A percentile compares a stretch with the other conserved stretches of the same genome.
phyloP scores from a whole-genome alignment of 345 rosid species.

The Camelina sativa region DNA sequence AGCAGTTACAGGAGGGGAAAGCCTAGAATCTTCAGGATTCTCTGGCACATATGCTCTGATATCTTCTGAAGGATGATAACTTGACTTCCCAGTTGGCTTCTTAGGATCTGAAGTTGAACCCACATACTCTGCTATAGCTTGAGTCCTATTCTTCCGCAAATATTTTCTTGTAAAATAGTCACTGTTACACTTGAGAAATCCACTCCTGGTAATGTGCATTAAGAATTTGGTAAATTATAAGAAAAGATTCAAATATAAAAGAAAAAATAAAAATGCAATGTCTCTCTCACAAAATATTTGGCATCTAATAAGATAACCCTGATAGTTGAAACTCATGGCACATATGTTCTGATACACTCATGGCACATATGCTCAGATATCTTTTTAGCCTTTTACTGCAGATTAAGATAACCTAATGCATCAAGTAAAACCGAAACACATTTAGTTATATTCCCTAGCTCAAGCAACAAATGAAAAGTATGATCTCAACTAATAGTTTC shows the following conservation, averaged over 20 bases:
- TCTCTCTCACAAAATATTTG: background rate
- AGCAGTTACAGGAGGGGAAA: slow-evolving; percentile 68
- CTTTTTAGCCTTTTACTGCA: background rate
- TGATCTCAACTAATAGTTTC: background rate
- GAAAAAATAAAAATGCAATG: background rate
- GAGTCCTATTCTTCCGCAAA: slow-evolving; percentile 54
- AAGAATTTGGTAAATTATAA: background rate
- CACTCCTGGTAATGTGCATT: slow-evolving; percentile 46
- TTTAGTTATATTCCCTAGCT: too few relatives aligned
- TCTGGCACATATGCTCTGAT: slow-evolving; percentile 53
- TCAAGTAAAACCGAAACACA: background rate
- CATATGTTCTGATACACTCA: too few relatives aligned
- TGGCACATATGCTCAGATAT: too few relatives aligned
- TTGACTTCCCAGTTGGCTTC: slow-evolving; percentile 51
- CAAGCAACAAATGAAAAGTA: too few relatives aligned
- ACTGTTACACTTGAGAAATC: slow-evolving; percentile 48
- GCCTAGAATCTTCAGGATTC: slow-evolving; percentile 55
- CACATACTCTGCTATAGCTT: slow-evolving; percentile 66
- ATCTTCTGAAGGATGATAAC: slow-evolving; percentile 88
- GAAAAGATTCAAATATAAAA: background rate
- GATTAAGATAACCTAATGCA: background rate
- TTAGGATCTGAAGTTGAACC: slow-evolving; percentile 66
- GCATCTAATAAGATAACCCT: background rate
- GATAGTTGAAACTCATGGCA: background rate
- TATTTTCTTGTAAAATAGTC: slow-evolving; percentile 47